These are phyloP conservation scores for Naegleria gruberi DNA, from an alignment of 208 protist species.

Conservation along the genomic window DNA sequence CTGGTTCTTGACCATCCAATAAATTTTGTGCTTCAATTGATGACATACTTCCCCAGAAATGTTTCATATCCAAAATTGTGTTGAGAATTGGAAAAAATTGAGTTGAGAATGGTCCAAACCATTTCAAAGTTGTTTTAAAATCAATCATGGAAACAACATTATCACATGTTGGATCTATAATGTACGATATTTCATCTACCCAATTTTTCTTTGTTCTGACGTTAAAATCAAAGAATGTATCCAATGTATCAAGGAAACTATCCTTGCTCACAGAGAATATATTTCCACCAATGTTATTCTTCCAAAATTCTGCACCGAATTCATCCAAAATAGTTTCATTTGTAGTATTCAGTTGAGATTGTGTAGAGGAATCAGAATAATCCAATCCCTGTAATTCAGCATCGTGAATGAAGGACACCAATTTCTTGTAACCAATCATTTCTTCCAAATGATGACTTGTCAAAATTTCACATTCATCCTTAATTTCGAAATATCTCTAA, in stretches of 20 bases:
- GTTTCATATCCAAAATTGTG: background rate
- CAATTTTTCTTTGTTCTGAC: background rate
- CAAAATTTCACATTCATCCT: background rate
- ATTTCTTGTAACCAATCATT: background rate
- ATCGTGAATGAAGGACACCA: background rate
- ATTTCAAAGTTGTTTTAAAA: background rate
- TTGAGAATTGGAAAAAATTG: background rate
- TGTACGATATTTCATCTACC: background rate
- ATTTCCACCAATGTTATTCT: background rate
- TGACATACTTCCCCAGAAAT: background rate
- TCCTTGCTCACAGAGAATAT: background rate
- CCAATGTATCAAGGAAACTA: background rate
- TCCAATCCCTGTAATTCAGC: background rate
- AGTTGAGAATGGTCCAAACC: background rate
- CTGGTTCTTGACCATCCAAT: background rate
- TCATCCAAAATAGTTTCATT: background rate
- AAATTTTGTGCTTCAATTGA: background rate
- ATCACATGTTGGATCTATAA: background rate
- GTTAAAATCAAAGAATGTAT: background rate
- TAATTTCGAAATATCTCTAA: background rate
- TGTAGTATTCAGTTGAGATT: background rate
- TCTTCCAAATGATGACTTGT: background rate
- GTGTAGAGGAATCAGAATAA: background rate
- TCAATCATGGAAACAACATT: background rate
- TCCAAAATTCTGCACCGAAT: background rate